Percentiles rank a stretch among this genome's conserved stretches.
Evolutionary conservation across 768 basidiomycete genomes (phyloP).

Genomic region (Kwoniella dejecticola): DNA sequence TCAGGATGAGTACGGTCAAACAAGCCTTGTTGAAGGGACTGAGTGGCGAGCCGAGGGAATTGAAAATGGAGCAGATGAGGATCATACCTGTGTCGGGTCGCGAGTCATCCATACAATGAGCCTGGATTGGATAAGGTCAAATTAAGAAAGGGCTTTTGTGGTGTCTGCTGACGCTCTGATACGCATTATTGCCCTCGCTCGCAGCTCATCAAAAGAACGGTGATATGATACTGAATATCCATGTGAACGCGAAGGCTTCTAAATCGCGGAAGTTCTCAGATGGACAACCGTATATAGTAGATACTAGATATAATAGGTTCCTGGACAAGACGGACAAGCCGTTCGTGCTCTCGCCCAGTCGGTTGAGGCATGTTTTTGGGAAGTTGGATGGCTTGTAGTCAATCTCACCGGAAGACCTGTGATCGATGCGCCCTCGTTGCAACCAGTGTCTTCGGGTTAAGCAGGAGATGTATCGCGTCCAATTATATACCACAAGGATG

Average conservation of each 20-base stretch:
- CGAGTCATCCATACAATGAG: constrained; percentile 4
- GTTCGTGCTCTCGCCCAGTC: constrained; percentile 27
- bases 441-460: too few relatives aligned
- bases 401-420: too few relatives aligned
- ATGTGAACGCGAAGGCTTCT: background rate
- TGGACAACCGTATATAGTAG: constrained; percentile 21
- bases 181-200: background rate
- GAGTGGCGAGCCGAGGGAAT: constrained; percentile 12
- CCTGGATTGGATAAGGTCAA: too few relatives aligned
- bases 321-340: constrained; percentile 23
- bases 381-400: constrained; percentile 14
- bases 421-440: too few relatives aligned
- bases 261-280: background rate
- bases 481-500: too few relatives aligned
- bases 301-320: constrained; percentile 22
- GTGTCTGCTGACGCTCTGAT: too few relatives aligned
- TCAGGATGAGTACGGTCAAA: constrained; percentile 20
- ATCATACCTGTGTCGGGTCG: constrained; percentile 12
- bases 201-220: background rate
- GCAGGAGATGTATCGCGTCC: too few relatives aligned
- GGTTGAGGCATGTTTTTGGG: constrained; percentile 34
- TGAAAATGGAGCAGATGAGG: constrained; percentile 10
- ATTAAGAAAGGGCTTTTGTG: too few relatives aligned
- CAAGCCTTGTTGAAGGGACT: background rate
- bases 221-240: background rate